phyloP scores from a whole-genome alignment of 2,329 filamentous ascomycete genomes.

The Trichoderma breve region DNA sequence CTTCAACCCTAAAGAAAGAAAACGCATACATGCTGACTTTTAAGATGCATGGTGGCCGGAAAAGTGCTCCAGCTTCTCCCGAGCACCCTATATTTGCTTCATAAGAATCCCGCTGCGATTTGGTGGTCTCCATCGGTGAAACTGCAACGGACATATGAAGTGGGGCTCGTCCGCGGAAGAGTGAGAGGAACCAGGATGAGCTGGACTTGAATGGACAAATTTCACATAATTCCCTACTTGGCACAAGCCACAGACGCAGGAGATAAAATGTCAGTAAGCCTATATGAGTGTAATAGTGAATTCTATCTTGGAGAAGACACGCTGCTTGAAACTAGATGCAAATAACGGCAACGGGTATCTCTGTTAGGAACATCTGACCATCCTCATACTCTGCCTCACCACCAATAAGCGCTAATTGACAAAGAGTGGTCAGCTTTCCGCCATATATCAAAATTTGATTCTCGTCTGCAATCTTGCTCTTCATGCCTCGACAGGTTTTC shows the following conservation, averaged over 20 bases:
- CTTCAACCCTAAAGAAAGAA: background rate
- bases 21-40: background rate
- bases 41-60: background rate
- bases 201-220: background rate
- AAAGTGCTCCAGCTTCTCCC: background rate
- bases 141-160: background rate
- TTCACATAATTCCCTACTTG: background rate
- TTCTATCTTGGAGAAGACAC: background rate
- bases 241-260: background rate
- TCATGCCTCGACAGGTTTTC: background rate
- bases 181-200: background rate
- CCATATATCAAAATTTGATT: too few species aligned
- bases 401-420: background rate
- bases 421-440: background rate
- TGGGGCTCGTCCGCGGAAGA: background rate
- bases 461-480: background rate
- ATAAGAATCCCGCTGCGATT: too few species aligned
- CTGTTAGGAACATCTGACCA: background rate
- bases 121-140: background rate
- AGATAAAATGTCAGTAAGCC: background rate
- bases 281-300: background rate
- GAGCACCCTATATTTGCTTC: background rate
- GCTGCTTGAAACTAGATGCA: background rate
- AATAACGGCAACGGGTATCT: background rate
- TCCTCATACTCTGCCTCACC: background rate